phyloP scores from a whole-genome alignment of 1,139 yeast species.

The Candida labiduridarum region DNA sequence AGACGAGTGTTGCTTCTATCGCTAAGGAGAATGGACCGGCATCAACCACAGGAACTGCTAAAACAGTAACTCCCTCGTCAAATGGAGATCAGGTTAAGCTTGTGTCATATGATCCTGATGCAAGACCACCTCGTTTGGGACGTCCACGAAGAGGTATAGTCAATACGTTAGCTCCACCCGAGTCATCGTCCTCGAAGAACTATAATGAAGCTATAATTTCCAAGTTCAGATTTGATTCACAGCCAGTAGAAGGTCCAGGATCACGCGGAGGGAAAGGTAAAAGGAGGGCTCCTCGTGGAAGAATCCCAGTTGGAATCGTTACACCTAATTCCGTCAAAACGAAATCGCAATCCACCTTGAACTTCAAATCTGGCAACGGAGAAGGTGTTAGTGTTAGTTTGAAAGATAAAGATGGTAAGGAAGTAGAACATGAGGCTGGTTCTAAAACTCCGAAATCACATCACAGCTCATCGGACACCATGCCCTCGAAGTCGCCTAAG shows the following conservation, averaged over 20 bases:
- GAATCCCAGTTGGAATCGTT: conserved; percentile 14
- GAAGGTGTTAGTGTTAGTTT: neutral
- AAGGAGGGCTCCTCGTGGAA: conserved; percentile 29
- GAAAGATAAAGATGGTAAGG: neutral
- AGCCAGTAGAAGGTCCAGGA: conserved; percentile 48
- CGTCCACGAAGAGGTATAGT: conserved; percentile 35
- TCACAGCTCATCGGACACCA: neutral
- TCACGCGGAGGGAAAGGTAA: conserved; percentile 43
- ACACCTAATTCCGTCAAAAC: conserved; percentile 25
- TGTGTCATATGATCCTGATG: conserved; percentile 38
- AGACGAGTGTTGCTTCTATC: neutral
- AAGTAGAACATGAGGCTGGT: neutral
- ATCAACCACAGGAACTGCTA: neutral
- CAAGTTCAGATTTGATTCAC: conserved; percentile 38
- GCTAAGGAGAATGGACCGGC: neutral
- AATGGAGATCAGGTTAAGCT: conserved; percentile 19
- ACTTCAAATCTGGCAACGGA: conserved; percentile 12
- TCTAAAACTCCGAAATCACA: neutral
- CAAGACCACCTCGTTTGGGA: conserved; percentile 37
- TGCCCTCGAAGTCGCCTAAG: conserved; percentile 7
- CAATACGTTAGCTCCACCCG: conserved; percentile 24
- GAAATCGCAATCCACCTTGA: conserved; percentile 23
- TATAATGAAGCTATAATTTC: conserved; percentile 36
- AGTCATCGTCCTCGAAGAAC: conserved; percentile 32
- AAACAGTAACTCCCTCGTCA: too few species aligned